A percentile compares a stretch with the other conserved stretches of the same genome.
Evolutionary conservation across 805 yeast species (phyloP).

Genomic region (Yarrowia keelungensis): DNA sequence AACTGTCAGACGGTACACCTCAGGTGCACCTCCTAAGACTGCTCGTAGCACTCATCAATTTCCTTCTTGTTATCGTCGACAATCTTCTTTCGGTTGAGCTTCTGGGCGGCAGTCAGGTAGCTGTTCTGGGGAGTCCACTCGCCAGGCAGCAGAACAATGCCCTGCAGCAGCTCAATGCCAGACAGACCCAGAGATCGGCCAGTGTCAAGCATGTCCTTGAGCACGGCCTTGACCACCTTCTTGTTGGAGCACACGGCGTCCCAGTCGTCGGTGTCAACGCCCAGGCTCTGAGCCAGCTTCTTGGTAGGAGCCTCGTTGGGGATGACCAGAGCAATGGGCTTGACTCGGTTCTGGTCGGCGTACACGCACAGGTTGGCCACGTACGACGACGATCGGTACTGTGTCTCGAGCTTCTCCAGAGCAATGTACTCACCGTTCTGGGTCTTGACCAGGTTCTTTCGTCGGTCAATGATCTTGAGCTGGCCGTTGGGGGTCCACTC

Average conservation of each 20-base stretch:
- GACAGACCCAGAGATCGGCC: constrained; percentile 80
- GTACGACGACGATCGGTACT: constrained; percentile 80
- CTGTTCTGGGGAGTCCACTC: constrained; percentile 99
- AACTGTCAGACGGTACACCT: background rate
- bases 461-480: constrained; percentile 86
- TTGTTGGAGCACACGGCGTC: constrained; percentile 60
- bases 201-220: constrained; percentile 68
- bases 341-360: constrained; percentile 86
- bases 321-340: constrained; percentile 89
- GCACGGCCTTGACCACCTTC: constrained; percentile 62
- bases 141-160: constrained; percentile 77
- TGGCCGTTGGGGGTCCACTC: constrained; percentile 87
- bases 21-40: constrained; percentile 2
- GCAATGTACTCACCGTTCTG: constrained; percentile 98
- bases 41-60: constrained; percentile 69
- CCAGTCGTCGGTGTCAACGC: constrained; percentile 58
- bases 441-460: constrained; percentile 95
- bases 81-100: constrained; percentile 92
- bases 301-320: constrained; percentile 76
- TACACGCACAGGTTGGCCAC: constrained; percentile 89
- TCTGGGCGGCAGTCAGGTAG: constrained; percentile 92
- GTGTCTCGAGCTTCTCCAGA: constrained; percentile 88
- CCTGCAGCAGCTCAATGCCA: constrained; percentile 85
- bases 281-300: constrained; percentile 63
- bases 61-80: constrained; percentile 68